These are phyloP conservation scores for Salix suchowensis DNA, from an alignment of 345 rosid species.

Conservation along the genomic window DNA sequence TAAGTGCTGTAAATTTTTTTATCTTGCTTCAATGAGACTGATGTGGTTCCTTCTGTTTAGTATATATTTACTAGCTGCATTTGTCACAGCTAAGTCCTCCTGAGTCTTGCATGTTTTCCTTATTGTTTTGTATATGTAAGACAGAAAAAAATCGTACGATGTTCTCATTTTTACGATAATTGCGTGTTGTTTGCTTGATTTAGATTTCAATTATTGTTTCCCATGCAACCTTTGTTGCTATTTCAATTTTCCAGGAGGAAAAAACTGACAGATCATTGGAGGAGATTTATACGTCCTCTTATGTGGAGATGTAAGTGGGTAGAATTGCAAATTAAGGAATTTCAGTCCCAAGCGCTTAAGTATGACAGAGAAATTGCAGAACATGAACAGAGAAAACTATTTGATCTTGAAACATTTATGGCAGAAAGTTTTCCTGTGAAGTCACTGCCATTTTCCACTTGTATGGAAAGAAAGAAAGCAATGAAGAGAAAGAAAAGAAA, in stretches of 20 bases:
- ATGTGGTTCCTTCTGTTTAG: neutral
- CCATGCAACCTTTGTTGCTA: neutral
- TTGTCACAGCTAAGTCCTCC: neutral
- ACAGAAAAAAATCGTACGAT: neutral
- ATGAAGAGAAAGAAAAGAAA: constrained; percentile 30
- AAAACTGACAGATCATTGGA: constrained; percentile 33
- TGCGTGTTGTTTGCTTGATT: neutral
- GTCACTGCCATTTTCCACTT: constrained; percentile 21
- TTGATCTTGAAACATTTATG: constrained; percentile 14
- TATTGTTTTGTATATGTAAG: neutral
- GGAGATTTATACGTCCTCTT: constrained; percentile 29
- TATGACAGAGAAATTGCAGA: constrained; percentile 24
- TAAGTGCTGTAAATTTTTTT: neutral
- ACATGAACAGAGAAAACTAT: constrained; percentile 20
- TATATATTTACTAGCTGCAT: neutral
- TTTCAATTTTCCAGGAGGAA: constrained; percentile 20
- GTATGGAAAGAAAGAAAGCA: constrained; percentile 14
- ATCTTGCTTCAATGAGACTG: neutral
- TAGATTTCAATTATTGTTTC: neutral
- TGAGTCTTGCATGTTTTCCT: neutral
- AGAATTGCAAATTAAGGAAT: constrained; percentile 26
- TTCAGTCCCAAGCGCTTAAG: constrained; percentile 25
- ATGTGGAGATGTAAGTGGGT: constrained; percentile 38
- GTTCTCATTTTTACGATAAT: neutral
- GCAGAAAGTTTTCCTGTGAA: constrained; percentile 16